Evolutionary conservation across 768 basidiomycete genomes (phyloP).

Genomic region (Mycena crocata): DNA sequence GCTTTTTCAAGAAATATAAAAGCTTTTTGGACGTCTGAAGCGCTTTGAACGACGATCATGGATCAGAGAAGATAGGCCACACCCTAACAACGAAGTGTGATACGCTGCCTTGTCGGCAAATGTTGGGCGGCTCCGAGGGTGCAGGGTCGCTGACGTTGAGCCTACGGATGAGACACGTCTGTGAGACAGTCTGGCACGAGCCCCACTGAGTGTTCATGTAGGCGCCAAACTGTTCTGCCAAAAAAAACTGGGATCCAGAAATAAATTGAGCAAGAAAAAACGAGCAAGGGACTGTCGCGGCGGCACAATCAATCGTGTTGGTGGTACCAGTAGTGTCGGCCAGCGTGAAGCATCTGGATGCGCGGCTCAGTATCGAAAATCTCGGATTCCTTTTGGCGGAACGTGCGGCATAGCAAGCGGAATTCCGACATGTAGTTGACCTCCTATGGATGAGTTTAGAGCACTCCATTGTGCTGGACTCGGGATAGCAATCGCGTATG

Average conservation of each 20-base stretch:
- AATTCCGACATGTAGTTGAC: constrained; percentile 26
- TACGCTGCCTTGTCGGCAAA: constrained; percentile 40
- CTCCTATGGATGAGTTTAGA: constrained; percentile 29
- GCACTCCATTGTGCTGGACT: constrained; percentile 22
- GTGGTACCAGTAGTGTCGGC: constrained; percentile 17
- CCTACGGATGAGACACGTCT: constrained; percentile 46
- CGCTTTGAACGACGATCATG: constrained; percentile 42
- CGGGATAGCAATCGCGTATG: constrained; percentile 8
- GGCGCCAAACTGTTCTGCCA: constrained; percentile 33
- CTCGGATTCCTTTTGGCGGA: not conserved
- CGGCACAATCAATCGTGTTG: constrained; percentile 22
- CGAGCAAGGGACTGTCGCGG: constrained; percentile 22
- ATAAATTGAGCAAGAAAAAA: not conserved
- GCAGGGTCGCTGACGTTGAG: constrained; percentile 27
- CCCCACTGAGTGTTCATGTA: constrained; percentile 49
- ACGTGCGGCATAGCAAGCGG: constrained; percentile 35
- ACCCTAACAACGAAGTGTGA: constrained; percentile 24
- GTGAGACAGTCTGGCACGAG: constrained; percentile 46
- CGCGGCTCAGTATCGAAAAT: not conserved
- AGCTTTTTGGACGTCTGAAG: constrained; percentile 40
- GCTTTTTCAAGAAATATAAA: constrained; percentile 40
- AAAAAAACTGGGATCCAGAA: constrained; percentile 1
- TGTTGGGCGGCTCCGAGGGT: constrained; percentile 32
- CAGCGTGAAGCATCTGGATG: constrained; percentile 23
- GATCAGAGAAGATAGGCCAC: not conserved